Evolutionary conservation across 1,139 yeast species (phyloP).

Genomic region (Pichia sp.): DNA sequence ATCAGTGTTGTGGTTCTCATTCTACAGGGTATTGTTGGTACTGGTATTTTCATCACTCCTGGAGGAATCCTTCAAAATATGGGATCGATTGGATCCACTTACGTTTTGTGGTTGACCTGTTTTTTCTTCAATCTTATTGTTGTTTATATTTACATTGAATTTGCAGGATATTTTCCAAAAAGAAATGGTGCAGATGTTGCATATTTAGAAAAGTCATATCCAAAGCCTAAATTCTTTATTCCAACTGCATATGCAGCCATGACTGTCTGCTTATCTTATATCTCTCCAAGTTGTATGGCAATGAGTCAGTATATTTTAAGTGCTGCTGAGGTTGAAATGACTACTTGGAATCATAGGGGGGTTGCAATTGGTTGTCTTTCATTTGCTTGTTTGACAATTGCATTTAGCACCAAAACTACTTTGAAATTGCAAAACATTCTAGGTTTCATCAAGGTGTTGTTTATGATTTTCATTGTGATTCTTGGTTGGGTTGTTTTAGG

Average conservation of each 20-base stretch:
- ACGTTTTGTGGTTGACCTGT: conserved; percentile 35
- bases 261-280: conserved; percentile 31
- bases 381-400: conserved; percentile 25
- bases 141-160: conserved; percentile 32
- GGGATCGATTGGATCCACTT: conserved; percentile 37
- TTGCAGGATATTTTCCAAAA: conserved; percentile 29
- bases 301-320: conserved; percentile 33
- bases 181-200: conserved; percentile 37
- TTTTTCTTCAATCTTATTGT: conserved; percentile 31
- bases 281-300: conserved; percentile 36
- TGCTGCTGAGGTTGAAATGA: conserved; percentile 30
- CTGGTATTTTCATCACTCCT: conserved; percentile 40
- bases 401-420: conserved; percentile 29
- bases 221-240: conserved; percentile 32
- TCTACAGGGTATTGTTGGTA: conserved; percentile 37
- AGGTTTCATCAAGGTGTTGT: conserved; percentile 34
- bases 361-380: conserved; percentile 32
- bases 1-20: conserved; percentile 28
- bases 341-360: conserved; percentile 37
- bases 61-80: conserved; percentile 30
- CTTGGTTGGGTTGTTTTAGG: conserved; percentile 34
- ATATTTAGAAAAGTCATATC: conserved; percentile 36
- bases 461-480: conserved; percentile 30
- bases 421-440: conserved; percentile 30
- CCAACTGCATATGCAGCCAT: conserved; percentile 38